phyloP scores from a whole-genome alignment of 2,329 filamentous ascomycete genomes.

The Macroventuria anomochaeta region DNA sequence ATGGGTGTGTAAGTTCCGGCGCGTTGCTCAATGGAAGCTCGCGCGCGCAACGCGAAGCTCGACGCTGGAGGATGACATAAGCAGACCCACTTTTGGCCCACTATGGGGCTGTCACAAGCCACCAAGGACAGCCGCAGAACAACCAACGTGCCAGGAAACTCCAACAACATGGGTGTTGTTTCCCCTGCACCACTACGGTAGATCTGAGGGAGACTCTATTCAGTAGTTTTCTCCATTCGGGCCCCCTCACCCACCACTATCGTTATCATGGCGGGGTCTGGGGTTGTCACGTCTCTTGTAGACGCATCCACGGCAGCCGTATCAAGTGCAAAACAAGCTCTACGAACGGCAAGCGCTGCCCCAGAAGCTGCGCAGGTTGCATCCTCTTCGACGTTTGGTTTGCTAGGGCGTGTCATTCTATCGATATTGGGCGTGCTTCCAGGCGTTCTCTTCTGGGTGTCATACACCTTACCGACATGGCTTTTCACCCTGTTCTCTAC shows the following conservation, averaged over 20 bases:
- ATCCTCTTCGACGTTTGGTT: constrained; percentile 48
- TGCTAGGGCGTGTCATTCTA: constrained; percentile 58
- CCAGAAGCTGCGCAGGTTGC: constrained; percentile 26
- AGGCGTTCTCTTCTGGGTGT: constrained; percentile 73
- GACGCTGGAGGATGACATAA: constrained; percentile 10
- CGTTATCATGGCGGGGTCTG: constrained; percentile 35
- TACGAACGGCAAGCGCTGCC: not conserved
- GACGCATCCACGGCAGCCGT: constrained; percentile 31
- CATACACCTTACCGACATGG: constrained; percentile 87
- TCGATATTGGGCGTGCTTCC: constrained; percentile 62
- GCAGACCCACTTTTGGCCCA: constrained; percentile 14
- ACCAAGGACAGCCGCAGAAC: constrained; percentile 19
- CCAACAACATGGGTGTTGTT: constrained; percentile 27
- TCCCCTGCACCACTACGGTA: constrained; percentile 9
- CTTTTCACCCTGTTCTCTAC: constrained; percentile 90
- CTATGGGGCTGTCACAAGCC: constrained; percentile 26
- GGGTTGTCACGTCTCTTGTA: constrained; percentile 29
- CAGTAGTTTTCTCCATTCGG: constrained; percentile 8
- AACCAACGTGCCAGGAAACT: constrained; percentile 29
- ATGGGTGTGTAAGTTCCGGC: constrained; percentile 25
- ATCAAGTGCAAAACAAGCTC: constrained; percentile 4
- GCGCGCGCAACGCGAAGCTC: constrained; percentile 19
- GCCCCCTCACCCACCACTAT: constrained; percentile 7
- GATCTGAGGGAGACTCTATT: constrained; percentile 4
- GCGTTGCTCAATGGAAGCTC: constrained; percentile 14